These are phyloP conservation scores for Haematococcus lacustris DNA, from an alignment of 139 green algal species.

Conservation along the genomic window DNA sequence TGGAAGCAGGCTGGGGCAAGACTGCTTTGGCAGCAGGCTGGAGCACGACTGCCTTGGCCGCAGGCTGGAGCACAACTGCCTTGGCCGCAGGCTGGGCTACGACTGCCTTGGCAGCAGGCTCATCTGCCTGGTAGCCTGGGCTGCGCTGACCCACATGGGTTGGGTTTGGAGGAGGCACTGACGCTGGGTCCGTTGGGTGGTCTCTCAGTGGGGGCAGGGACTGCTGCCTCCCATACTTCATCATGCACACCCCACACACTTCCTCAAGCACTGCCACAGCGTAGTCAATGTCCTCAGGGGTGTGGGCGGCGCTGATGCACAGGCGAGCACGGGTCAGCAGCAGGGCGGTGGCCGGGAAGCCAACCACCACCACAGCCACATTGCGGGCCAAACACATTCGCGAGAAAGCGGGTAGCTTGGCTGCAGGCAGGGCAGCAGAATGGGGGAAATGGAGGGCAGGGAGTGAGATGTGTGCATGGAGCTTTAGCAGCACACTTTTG, in stretches of 20 bases:
- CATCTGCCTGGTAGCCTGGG: no score
- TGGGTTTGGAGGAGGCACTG: neutral
- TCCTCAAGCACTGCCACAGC: slow-evolving; percentile 57
- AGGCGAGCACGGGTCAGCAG: slow-evolving; percentile 75
- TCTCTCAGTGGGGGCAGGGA: neutral
- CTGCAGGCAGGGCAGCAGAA: neutral
- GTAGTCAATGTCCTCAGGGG: slow-evolving; percentile 80
- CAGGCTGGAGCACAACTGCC: no score
- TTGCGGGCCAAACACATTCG: slow-evolving; percentile 62
- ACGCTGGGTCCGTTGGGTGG: neutral
- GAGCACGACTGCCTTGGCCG: no score
- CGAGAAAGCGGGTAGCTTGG: slow-evolving; percentile 59
- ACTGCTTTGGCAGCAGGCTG: no score
- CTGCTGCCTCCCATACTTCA: neutral
- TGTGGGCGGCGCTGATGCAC: slow-evolving; percentile 93
- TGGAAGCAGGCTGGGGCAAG: no score
- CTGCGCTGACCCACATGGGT: no score
- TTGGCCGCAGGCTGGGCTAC: no score
- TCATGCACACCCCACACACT: neutral
- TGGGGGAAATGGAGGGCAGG: neutral
- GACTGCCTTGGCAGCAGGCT: no score
- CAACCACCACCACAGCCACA: slow-evolving; percentile 92
- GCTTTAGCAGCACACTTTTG: neutral
- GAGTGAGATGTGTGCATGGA: neutral
- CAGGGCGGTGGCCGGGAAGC: slow-evolving; percentile 92